Evolutionary conservation across 2,329 filamentous ascomycete genomes (phyloP).

Genomic region (Fonsecaea multimorphosa): DNA sequence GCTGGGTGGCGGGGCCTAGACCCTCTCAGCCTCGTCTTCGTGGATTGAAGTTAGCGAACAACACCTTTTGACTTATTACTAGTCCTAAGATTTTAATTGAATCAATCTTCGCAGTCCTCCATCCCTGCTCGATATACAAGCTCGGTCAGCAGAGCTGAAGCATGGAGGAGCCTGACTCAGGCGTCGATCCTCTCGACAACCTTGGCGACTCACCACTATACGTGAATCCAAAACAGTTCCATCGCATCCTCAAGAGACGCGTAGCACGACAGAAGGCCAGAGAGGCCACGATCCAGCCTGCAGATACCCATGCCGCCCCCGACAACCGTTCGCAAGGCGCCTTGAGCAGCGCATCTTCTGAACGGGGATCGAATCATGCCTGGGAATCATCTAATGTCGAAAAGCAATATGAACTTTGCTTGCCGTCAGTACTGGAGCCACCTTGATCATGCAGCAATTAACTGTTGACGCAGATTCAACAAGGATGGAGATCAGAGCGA

Average conservation of each 20-base stretch:
- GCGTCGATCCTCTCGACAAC: neutral
- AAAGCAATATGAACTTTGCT: neutral
- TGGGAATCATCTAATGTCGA: neutral
- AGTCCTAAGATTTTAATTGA: neutral
- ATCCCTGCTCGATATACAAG: neutral
- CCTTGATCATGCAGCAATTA: neutral
- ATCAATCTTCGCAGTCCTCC: neutral
- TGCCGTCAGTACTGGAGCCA: neutral
- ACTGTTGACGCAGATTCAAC: neutral
- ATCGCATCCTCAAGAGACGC: slow-evolving; percentile 91
- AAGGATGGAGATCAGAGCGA: neutral
- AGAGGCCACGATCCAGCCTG: neutral
- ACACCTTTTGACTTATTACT: no score
- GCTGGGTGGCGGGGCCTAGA: neutral
- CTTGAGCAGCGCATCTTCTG: neutral
- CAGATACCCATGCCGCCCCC: neutral
- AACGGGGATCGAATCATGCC: neutral
- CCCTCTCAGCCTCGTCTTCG: neutral
- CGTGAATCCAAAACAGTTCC: slow-evolving; percentile 98
- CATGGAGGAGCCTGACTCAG: neutral
- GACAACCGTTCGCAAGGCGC: neutral
- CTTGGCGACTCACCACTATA: slow-evolving; percentile 68
- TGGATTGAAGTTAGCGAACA: neutral
- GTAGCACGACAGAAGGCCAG: slow-evolving; percentile 76
- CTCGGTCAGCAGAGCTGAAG: neutral